Conservation (phyloP, 73 alveolate species). For the Tetrahymena malaccensis region DNA sequence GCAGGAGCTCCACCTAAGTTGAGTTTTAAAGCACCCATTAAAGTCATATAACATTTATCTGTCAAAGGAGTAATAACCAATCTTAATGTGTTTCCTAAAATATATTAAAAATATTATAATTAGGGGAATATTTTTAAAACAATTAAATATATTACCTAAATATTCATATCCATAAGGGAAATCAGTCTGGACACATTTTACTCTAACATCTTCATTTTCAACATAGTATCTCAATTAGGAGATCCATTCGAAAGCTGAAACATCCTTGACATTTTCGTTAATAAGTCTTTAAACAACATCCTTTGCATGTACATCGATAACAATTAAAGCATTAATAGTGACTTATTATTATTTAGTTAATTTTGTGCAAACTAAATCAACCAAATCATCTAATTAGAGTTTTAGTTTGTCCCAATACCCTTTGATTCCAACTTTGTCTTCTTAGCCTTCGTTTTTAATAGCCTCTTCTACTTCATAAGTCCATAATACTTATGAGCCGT, state of each 20-base stretch:
- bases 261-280: constrained; percentile 71
- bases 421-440: not conserved
- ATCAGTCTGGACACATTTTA: constrained; percentile 95
- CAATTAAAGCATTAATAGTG: constrained; percentile 97
- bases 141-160: constrained; percentile 54
- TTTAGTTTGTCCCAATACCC: constrained; percentile 66
- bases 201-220: constrained; percentile 93
- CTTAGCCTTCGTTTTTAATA: constrained; percentile 66
- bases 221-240: constrained; percentile 99
- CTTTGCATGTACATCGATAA: constrained; percentile 99
- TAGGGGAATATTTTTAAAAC: too few species aligned
- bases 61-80: constrained; percentile 99
- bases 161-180: constrained; percentile 99
- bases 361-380: constrained; percentile 93
- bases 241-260: constrained; percentile 98
- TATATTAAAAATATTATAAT: too few species aligned
- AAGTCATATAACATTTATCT: constrained; percentile 97
- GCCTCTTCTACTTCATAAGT: constrained; percentile 98
- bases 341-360: constrained; percentile 75
- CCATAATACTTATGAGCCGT: constrained; percentile 98
- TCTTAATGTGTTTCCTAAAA: constrained; percentile 76
- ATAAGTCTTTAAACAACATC: constrained; percentile 95
- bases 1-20: constrained; percentile 99
- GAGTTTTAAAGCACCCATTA: constrained; percentile 96
- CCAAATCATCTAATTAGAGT: constrained; percentile 80